A percentile compares a stretch with the other conserved stretches of the same genome.
Evolutionary conservation across 148 eudicot genomes (phyloP).

Genomic region (Rhododendron kiyosumense): DNA sequence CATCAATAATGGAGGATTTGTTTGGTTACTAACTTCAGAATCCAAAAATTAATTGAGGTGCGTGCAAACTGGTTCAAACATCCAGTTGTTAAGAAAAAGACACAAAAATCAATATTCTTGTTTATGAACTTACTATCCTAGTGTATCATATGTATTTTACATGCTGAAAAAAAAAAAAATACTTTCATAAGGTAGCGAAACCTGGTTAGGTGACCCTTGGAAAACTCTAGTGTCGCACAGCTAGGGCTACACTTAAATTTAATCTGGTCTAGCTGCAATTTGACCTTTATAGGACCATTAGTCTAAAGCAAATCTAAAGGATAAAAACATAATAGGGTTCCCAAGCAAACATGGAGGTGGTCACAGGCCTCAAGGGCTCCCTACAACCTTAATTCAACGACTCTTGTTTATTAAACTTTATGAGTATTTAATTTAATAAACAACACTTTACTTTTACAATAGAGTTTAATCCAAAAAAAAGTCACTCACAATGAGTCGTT

Average conservation of each 20-base stretch:
- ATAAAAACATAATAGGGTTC: not conserved
- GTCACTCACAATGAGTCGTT: not conserved
- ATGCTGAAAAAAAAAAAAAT: no score
- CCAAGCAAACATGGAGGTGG: not conserved
- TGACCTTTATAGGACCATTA: slow-evolving; percentile 1
- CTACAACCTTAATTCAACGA: not conserved
- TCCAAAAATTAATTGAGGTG: no score
- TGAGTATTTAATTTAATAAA: not conserved
- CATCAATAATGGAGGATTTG: no score
- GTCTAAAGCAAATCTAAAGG: not conserved
- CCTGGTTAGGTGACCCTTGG: not conserved
- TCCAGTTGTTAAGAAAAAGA: not conserved
- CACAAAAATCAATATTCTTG: not conserved
- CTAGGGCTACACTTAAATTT: not conserved
- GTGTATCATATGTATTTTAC: not conserved
- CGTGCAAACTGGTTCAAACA: not conserved
- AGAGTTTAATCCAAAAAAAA: not conserved
- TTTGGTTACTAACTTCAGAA: no score
- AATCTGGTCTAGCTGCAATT: not conserved
- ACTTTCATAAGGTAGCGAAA: not conserved
- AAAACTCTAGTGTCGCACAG: not conserved
- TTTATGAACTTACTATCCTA: not conserved
- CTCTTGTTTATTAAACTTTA: no score
- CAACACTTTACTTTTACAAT: not conserved
- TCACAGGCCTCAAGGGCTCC: slow-evolving; percentile 7